Percentiles rank a stretch among this genome's conserved stretches.
Conservation (phyloP, 2,329 filamentous ascomycete species). For the Scedosporium boydii region DNA sequence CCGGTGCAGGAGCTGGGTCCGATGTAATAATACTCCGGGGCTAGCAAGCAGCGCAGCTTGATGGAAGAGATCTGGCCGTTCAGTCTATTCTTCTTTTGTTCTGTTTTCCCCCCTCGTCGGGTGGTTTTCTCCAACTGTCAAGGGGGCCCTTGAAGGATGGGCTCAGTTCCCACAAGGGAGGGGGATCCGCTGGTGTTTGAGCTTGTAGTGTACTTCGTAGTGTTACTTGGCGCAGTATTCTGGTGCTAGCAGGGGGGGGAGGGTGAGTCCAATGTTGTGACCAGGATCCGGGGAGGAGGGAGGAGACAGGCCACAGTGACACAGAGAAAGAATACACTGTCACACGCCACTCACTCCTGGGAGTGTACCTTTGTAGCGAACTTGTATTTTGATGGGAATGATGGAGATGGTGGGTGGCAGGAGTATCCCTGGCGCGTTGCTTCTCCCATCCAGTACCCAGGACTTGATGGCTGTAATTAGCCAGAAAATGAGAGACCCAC, state of each 20-base stretch:
- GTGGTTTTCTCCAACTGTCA: neutral
- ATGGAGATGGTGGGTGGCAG: neutral
- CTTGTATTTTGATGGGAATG: neutral
- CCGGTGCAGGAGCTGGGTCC: neutral
- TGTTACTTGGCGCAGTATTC: neutral
- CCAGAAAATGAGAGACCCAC: slow-evolving; percentile 3
- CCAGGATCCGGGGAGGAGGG: slow-evolving; percentile 3
- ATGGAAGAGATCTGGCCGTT: neutral
- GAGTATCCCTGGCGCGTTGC: neutral
- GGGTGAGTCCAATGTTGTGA: neutral
- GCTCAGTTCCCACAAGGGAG: neutral
- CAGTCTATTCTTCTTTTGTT: neutral
- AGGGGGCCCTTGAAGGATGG: neutral
- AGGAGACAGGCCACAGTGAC: neutral
- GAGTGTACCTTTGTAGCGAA: neutral
- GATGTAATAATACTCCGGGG: neutral
- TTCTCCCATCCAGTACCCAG: neutral
- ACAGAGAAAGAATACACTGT: neutral
- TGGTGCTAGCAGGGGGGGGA: neutral
- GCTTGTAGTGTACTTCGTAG: neutral
- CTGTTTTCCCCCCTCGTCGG: neutral
- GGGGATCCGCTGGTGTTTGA: neutral
- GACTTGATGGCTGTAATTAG: slow-evolving; percentile 2
- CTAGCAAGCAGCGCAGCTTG: neutral
- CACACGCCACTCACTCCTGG: neutral